A percentile compares a stretch with the other conserved stretches of the same genome.
Evolutionary conservation across 441 rosid species (phyloP).

Genomic region (Capsella rubella): DNA sequence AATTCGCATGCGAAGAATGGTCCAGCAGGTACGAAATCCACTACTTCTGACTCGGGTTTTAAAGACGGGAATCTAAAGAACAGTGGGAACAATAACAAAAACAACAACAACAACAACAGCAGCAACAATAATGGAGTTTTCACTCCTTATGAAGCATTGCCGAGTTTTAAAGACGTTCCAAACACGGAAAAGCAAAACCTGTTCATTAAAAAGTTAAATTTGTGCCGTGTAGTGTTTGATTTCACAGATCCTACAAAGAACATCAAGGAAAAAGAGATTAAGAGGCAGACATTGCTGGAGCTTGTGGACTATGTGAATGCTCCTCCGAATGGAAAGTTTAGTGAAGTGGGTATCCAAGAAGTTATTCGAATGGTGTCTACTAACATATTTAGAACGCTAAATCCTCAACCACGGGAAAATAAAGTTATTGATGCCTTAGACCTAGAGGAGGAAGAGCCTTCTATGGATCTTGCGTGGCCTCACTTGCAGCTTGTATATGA

Average conservation of each 20-base stretch:
- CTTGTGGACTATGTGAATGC: constrained; percentile 72
- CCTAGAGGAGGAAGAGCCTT: constrained; percentile 78
- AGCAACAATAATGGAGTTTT: constrained; percentile 57
- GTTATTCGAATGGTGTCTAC: constrained; percentile 63
- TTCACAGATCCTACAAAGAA: constrained; percentile 68
- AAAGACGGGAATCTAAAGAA: constrained; percentile 53
- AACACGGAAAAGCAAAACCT: constrained; percentile 65
- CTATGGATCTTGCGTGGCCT: constrained; percentile 83
- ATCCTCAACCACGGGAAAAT: constrained; percentile 70
- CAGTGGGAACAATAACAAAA: constrained; percentile 46
- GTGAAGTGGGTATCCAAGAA: constrained; percentile 61
- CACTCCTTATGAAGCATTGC: constrained; percentile 67
- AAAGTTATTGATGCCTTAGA: constrained; percentile 67
- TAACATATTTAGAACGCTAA: constrained; percentile 65
- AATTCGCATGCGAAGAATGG: constrained; percentile 35
- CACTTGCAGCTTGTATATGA: constrained; percentile 79
- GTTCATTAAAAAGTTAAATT: constrained; percentile 60
- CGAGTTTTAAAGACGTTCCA: constrained; percentile 67
- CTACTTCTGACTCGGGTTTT: constrained; percentile 36
- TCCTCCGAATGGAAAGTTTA: constrained; percentile 67
- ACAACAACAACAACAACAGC: constrained; percentile 46
- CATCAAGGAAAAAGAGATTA: constrained; percentile 75
- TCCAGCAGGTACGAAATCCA: constrained; percentile 31
- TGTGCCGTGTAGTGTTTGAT: constrained; percentile 67
- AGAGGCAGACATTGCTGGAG: constrained; percentile 73